A percentile compares a stretch with the other conserved stretches of the same genome.
Evolutionary conservation across 139 green algal species (phyloP).

Genomic region (Tetradesmus lagerheimii): DNA sequence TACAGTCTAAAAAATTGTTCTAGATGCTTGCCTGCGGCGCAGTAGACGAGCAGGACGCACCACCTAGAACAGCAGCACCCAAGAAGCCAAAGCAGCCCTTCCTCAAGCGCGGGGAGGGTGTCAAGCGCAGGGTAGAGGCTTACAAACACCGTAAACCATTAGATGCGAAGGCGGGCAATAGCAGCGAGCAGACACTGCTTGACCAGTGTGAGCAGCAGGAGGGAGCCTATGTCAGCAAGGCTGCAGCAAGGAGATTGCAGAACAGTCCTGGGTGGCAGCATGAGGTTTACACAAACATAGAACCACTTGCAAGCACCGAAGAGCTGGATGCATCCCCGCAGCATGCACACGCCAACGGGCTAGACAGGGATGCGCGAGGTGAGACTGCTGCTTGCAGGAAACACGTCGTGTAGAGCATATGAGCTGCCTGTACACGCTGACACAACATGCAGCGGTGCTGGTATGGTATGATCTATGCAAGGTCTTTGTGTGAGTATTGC

Average conservation of each 20-base stretch:
- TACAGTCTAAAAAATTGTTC: neutral
- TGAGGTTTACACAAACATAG: neutral
- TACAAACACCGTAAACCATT: conserved; percentile 35
- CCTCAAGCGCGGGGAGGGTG: conserved; percentile 48
- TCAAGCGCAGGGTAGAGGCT: conserved; percentile 23
- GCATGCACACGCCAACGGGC: neutral
- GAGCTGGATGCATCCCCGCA: neutral
- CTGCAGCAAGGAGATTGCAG: neutral
- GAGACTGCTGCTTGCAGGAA: neutral
- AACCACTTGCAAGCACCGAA: neutral
- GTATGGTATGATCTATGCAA: neutral
- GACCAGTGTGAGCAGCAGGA: neutral
- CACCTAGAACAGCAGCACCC: conserved; percentile 8
- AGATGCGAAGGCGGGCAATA: neutral
- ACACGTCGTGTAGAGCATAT: neutral
- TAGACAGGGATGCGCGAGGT: neutral
- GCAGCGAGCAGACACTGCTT: neutral
- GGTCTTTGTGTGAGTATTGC: neutral
- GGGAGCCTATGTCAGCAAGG: neutral
- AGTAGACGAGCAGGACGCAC: neutral
- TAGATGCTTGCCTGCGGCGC: neutral
- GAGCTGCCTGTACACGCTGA: neutral
- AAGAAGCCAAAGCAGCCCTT: conserved; percentile 48
- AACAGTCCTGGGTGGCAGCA: neutral
- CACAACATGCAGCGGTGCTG: neutral